A percentile compares a stretch with the other conserved stretches of the same genome.
phyloP scores from a whole-genome alignment of 495 filamentous ascomycete species.

The Penicillium pulvis region DNA sequence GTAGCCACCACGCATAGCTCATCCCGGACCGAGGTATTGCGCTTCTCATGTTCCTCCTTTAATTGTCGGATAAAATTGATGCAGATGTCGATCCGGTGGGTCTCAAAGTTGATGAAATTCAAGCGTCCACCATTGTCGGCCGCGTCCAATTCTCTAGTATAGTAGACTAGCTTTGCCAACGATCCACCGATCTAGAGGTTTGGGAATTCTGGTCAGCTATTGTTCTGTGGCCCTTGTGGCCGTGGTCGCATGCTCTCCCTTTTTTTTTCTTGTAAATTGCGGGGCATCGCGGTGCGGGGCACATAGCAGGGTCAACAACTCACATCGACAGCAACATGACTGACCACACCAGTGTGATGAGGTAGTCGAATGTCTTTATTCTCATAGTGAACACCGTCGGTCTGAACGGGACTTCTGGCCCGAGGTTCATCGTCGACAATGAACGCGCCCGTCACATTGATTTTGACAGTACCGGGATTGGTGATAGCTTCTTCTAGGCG shows the following conservation, averaged over 20 bases:
- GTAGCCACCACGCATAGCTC: constrained; percentile 91
- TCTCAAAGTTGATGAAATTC: constrained; percentile 95
- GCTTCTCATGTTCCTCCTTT: constrained; percentile 72
- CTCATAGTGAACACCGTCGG: constrained; percentile 70
- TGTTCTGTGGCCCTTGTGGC: not conserved
- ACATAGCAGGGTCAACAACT: constrained; percentile 32
- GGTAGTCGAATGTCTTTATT: constrained; percentile 93
- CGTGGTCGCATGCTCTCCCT: constrained; percentile 1
- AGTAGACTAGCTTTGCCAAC: constrained; percentile 94
- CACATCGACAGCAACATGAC: constrained; percentile 96
- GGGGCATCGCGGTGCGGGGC: constrained; percentile 8
- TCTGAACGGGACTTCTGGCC: constrained; percentile 46
- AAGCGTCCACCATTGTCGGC: constrained; percentile 83
- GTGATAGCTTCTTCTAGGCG: constrained; percentile 69
- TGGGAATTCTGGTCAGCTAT: constrained; percentile 26
- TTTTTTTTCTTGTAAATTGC: constrained; percentile 8
- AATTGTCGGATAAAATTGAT: constrained; percentile 84
- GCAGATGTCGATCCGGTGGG: constrained; percentile 86
- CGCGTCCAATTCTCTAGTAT: constrained; percentile 80
- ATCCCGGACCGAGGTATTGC: constrained; percentile 64
- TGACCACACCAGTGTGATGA: constrained; percentile 88
- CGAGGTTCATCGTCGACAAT: constrained; percentile 83
- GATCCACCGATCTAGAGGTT: constrained; percentile 82
- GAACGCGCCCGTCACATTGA: constrained; percentile 94
- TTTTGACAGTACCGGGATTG: constrained; percentile 83